phyloP scores from a whole-genome alignment of 306 rosid genomes.

The Glycine soja region DNA sequence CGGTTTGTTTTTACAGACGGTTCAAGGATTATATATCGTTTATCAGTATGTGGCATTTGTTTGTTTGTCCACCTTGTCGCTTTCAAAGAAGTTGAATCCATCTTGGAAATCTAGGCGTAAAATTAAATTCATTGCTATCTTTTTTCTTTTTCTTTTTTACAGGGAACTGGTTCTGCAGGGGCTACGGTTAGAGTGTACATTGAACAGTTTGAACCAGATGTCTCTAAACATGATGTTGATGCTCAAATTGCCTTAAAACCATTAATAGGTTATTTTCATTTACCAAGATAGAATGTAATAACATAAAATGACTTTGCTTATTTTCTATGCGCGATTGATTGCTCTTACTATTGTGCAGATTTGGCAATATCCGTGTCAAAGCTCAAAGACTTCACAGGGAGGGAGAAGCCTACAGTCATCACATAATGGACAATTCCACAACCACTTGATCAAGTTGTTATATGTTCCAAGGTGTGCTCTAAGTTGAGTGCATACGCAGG shows the following conservation, averaged over 20 bases:
- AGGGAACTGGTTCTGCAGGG: conserved; percentile 99
- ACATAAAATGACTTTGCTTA: conserved; percentile 13
- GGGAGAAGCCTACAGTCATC: conserved; percentile 95
- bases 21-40: conserved; percentile 90
- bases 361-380: conserved; percentile 84
- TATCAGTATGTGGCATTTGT: conserved; percentile 70
- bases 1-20: conserved; percentile 96
- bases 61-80: conserved; percentile 1
- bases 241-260: conserved; percentile 93
- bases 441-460: conserved; percentile 20
- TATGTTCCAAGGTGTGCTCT: conserved; percentile 20
- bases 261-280: conserved; percentile 68
- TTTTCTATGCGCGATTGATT: background rate
- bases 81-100: conserved; percentile 9
- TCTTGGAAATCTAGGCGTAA: conserved; percentile 30
- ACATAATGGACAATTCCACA: conserved; percentile 60
- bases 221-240: conserved; percentile 78
- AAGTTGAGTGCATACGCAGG: conserved; percentile 43
- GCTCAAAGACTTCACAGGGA: conserved; percentile 93
- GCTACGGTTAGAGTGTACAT: conserved; percentile 93
- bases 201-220: conserved; percentile 87
- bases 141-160: conserved; percentile 29
- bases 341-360: conserved; percentile 59
- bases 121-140: conserved; percentile 27
- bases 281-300: background rate